Base-by-base conservation (phyloP, 2,329 filamentous ascomycete genomes). In the Cladophialophora carrionii region DNA sequence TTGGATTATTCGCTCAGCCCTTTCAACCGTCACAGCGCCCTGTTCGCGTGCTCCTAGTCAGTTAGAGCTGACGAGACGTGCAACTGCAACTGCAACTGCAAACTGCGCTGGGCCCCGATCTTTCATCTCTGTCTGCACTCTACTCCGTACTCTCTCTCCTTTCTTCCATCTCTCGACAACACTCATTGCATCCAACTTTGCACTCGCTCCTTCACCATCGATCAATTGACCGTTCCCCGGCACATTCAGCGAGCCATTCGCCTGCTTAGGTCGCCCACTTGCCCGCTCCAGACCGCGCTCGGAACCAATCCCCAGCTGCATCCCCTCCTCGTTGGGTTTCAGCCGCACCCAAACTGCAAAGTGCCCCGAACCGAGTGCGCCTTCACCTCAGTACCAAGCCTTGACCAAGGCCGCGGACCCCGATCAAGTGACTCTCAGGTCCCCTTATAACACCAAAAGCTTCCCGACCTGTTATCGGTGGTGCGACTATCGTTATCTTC, bases 241-340 rank as follows among this genome's bases (percentile, higher is more conserved):
- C 46, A 20, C 29, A 26, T 12, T 34, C 56, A n/a, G 32, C n/a
- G 37, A 51, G n/a, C 26, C 12, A 14, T n/a, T 43, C 37, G 37
- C 37, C 37, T 43, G 9, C 43, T 57, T 60, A 34, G 26, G n/a
- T n/a, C 58, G 24, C 41, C 52, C 26, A 26, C 57, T 60, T 60
- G 43, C 59, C 37, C 62, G 37, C 22, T 51, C 53, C 61, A 62
- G 60, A 60, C 60, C 60, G 51, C 56, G 46, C 52, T 24, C 9
- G 29, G 20, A 56, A 56, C 63, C 63, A 66, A 64, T 62, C 63
- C 57, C 37, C 57, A 52, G 31, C 43, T 26, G 29, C 66, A 57
- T 57, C 20, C 60, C 63, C 66, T 57, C 43, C 53, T 54, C 60
- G 53, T 46, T 55, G 57, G 24, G 66, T 68, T 67, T 69, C 62